Percentiles rank a stretch among this genome's conserved stretches.
Evolutionary conservation across 2,329 filamentous ascomycete species (phyloP).

Genomic region (Pseudogymnoascus pannorum): DNA sequence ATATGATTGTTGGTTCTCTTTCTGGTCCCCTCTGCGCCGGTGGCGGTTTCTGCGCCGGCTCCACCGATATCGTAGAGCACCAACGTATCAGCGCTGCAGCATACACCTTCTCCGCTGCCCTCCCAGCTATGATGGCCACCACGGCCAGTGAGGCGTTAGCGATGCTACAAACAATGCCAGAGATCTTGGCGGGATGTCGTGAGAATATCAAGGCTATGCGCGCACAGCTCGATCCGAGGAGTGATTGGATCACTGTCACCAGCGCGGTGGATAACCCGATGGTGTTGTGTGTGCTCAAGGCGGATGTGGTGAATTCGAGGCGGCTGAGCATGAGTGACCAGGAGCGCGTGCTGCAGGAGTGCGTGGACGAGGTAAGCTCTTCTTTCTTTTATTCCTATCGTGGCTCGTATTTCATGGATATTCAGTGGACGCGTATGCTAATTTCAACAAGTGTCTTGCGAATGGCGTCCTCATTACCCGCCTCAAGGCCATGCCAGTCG

Average conservation of each 20-base stretch:
- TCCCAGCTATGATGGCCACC: conserved; percentile 91
- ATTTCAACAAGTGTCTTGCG: conserved; percentile 60
- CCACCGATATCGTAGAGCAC: conserved; percentile 87
- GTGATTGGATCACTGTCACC: conserved; percentile 83
- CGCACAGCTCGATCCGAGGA: conserved; percentile 81
- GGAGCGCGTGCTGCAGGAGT: conserved; percentile 77
- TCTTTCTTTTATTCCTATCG: not conserved
- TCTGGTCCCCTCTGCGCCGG: conserved; percentile 85
- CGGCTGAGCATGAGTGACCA: conserved; percentile 67
- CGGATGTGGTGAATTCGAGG: conserved; percentile 67
- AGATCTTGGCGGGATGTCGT: conserved; percentile 68
- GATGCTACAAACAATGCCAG: conserved; percentile 78
- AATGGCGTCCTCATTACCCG: conserved; percentile 88
- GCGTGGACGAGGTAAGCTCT: conserved; percentile 80
- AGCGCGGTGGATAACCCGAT: conserved; percentile 81
- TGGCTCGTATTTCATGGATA: not conserved
- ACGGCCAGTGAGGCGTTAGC: conserved; percentile 87
- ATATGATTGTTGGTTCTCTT: conserved; percentile 95
- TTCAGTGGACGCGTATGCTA: conserved; percentile 12
- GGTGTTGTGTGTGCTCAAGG: conserved; percentile 75
- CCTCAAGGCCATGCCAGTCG: conserved; percentile 69
- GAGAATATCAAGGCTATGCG: conserved; percentile 84
- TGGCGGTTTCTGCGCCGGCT: conserved; percentile 91
- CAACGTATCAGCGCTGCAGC: conserved; percentile 88
- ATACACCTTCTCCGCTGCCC: conserved; percentile 91